Conservation (phyloP, 2,329 filamentous ascomycete genomes). For the Alternaria sp. region DNA sequence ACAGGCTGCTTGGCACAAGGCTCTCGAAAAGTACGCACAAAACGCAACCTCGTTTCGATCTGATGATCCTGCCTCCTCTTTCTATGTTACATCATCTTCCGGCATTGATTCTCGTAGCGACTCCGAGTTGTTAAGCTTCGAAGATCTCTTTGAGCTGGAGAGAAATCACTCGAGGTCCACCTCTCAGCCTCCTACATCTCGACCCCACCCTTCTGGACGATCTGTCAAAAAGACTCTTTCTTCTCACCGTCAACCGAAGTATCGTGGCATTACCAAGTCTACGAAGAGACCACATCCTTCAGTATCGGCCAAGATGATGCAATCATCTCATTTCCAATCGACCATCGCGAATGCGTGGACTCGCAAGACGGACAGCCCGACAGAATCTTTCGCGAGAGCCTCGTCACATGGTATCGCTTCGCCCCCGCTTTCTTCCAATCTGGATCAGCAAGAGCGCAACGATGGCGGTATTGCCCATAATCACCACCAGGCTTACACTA, state of each 20-base stretch:
- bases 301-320: slow-evolving; percentile 60
- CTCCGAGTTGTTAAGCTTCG: slow-evolving; percentile 41
- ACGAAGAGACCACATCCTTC: slow-evolving; percentile 25
- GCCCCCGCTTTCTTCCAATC: slow-evolving; percentile 35
- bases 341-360: slow-evolving; percentile 59
- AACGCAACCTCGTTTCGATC: slow-evolving; percentile 52
- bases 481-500: slow-evolving; percentile 31
- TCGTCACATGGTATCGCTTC: slow-evolving; percentile 40
- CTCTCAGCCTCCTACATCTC: slow-evolving; percentile 45
- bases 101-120: slow-evolving; percentile 41
- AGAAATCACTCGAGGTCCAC: slow-evolving; percentile 31
- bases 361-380: slow-evolving; percentile 54
- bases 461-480: slow-evolving; percentile 29
- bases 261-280: slow-evolving; percentile 31
- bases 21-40: slow-evolving; percentile 58
- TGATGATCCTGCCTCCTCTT: slow-evolving; percentile 36
- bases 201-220: slow-evolving; percentile 21
- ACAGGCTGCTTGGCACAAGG: slow-evolving; percentile 61
- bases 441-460: slow-evolving; percentile 31
- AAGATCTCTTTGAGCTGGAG: slow-evolving; percentile 36
- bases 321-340: slow-evolving; percentile 55
- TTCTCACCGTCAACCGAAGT: slow-evolving; percentile 25
- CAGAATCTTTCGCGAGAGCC: slow-evolving; percentile 58
- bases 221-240: slow-evolving; percentile 36
- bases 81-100: slow-evolving; percentile 32